A percentile compares a stretch with the other conserved stretches of the same genome.
Conservation (phyloP, 129 eudicot genomes). For the Flaveria sonorensis region DNA sequence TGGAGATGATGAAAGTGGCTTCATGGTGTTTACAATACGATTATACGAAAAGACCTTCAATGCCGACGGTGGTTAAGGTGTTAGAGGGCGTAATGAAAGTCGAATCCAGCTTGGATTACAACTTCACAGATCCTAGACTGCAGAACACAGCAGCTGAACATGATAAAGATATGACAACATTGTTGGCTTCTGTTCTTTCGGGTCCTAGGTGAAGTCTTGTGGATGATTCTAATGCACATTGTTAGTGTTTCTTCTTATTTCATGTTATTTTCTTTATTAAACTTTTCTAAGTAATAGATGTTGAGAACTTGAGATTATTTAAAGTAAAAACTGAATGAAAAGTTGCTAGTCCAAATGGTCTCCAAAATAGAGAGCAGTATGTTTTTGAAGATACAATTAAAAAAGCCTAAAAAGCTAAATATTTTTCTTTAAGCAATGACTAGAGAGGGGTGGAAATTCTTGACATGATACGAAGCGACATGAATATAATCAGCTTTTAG, state of each 20-base stretch:
- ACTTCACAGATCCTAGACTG: constrained; percentile 30
- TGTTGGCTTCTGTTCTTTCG: constrained; percentile 18
- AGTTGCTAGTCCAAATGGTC: too few species aligned
- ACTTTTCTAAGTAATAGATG: background rate
- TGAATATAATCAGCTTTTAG: too few species aligned
- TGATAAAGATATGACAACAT: background rate
- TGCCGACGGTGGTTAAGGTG: constrained; percentile 33
- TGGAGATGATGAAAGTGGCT: constrained; percentile 38
- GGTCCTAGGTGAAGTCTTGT: constrained; percentile 17
- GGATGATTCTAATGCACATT: background rate
- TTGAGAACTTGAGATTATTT: background rate
- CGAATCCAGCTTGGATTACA: constrained; percentile 29
- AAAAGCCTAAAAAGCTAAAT: too few species aligned
- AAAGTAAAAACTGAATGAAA: background rate
- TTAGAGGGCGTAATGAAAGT: constrained; percentile 34
- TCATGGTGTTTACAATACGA: constrained; percentile 45
- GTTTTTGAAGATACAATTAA: too few species aligned
- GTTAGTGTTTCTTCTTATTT: background rate
- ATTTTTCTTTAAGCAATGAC: too few species aligned
- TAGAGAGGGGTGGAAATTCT: too few species aligned
- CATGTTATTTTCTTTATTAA: background rate
- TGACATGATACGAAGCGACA: too few species aligned
- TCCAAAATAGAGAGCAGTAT: too few species aligned
- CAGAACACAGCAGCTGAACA: background rate
- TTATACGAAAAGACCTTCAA: constrained; percentile 34